Percentiles rank a stretch among this genome's conserved stretches.
Evolutionary conservation across 768 basidiomycete species (phyloP).

Genomic region (Gymnopilus dilepis): DNA sequence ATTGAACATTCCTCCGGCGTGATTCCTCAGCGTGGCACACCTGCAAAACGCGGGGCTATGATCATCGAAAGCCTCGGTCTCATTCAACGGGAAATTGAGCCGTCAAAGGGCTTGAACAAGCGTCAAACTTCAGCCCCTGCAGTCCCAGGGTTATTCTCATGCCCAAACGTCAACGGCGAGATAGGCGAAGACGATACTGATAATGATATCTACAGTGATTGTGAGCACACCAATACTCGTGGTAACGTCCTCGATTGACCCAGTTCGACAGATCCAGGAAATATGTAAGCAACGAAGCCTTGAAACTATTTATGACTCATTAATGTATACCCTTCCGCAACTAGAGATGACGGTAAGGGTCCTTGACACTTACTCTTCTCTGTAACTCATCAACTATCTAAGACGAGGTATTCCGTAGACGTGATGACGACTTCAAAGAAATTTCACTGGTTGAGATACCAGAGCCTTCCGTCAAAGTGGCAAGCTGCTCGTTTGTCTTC

Average conservation of each 20-base stretch:
- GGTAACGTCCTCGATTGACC: neutral
- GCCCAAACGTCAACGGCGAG: neutral
- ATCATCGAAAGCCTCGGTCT: neutral
- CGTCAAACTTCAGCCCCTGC: neutral
- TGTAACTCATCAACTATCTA: neutral
- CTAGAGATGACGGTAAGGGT: neutral
- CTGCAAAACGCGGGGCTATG: neutral
- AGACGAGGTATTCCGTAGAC: constrained; percentile 1
- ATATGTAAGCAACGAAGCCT: neutral
- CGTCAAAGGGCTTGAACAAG: neutral
- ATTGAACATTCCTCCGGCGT: neutral
- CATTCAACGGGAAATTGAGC: neutral
- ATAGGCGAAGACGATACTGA: neutral
- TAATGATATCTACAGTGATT: constrained; percentile 4
- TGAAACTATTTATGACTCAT: neutral
- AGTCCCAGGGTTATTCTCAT: neutral
- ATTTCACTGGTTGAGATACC: neutral
- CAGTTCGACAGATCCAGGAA: neutral
- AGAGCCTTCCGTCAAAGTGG: neutral
- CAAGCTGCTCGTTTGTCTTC: neutral
- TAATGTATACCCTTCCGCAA: neutral
- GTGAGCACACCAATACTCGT: neutral
- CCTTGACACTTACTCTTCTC: neutral
- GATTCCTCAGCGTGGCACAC: neutral
- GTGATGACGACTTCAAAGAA: neutral